Percentiles rank a stretch among this genome's conserved stretches.
These are phyloP conservation scores for Calonectria montana DNA, from an alignment of 2,329 filamentous ascomycete species.

Conservation along the genomic window DNA sequence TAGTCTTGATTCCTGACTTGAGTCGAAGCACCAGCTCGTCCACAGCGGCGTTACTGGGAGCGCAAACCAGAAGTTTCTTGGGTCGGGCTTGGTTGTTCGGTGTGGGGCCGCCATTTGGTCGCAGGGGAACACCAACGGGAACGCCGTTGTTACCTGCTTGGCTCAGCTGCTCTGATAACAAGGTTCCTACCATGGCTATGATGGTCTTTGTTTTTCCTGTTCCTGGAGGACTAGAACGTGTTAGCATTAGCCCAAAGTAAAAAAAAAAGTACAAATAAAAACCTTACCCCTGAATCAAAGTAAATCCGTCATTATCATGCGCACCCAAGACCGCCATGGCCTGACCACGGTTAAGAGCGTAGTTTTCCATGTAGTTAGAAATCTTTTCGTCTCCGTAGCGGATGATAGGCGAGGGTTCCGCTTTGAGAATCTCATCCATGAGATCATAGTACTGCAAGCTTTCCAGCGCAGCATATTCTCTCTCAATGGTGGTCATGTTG, in stretches of 20 bases:
- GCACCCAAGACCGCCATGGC: conserved; percentile 92
- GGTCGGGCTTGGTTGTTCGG: conserved; percentile 45
- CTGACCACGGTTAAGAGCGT: conserved; percentile 88
- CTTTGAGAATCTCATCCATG: conserved; percentile 89
- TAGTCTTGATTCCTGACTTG: conserved; percentile 85
- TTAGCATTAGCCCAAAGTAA: conserved; percentile 41
- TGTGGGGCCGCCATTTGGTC: conserved; percentile 38
- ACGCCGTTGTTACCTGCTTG: conserved; percentile 48
- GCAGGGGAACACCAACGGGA: conserved; percentile 45
- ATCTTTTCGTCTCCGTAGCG: conserved; percentile 82
- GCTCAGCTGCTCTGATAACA: conserved; percentile 59
- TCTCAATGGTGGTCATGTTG: conserved; percentile 93
- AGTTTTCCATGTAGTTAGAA: conserved; percentile 76
- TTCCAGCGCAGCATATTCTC: conserved; percentile 92
- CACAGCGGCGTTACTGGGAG: conserved; percentile 98
- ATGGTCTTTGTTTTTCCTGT: conserved; percentile 99
- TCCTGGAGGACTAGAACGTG: conserved; percentile 77
- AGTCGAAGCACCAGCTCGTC: conserved; percentile 95
- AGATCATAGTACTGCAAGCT: conserved; percentile 96
- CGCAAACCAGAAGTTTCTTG: conserved; percentile 95
- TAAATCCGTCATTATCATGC: conserved; percentile 96
- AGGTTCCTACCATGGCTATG: conserved; percentile 90
- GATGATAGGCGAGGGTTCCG: conserved; percentile 89
- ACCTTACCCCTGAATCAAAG: conserved; percentile 86
- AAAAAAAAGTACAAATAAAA: conserved; percentile 1